Conservation (phyloP, 257 asterid species). For the Lithospermum erythrorhizon region DNA sequence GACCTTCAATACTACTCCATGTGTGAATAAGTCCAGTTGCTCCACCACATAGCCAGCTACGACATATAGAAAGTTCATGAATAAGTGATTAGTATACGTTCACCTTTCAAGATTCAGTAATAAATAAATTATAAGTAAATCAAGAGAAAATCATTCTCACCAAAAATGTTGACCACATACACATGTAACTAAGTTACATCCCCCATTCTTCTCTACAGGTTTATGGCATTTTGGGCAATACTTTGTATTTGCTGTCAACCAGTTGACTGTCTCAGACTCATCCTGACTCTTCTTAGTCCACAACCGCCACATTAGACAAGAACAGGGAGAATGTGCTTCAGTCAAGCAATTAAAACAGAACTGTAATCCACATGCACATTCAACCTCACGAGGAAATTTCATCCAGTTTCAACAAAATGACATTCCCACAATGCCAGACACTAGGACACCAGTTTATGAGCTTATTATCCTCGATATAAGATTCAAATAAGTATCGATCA, state of each 20-base stretch:
- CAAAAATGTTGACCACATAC: constrained; percentile 52
- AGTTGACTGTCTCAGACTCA: constrained; percentile 25
- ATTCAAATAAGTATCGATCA: constrained; percentile 43
- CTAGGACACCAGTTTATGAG: constrained; percentile 62
- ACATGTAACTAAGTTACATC: constrained; percentile 45
- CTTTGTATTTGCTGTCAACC: constrained; percentile 30
- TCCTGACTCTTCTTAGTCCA: constrained; percentile 37
- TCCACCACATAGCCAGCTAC: constrained; percentile 60
- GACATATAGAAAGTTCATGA: neutral
- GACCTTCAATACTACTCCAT: constrained; percentile 17
- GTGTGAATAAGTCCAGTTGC: constrained; percentile 36
- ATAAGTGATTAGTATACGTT: too few species aligned
- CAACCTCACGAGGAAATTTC: constrained; percentile 32
- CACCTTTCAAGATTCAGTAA: neutral
- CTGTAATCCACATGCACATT: constrained; percentile 42
- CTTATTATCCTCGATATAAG: constrained; percentile 53
- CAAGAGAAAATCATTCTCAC: constrained; percentile 18
- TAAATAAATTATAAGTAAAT: neutral
- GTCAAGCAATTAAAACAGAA: constrained; percentile 49
- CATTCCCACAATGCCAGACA: constrained; percentile 53
- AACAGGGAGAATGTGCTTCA: constrained; percentile 55
- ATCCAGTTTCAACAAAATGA: constrained; percentile 33
- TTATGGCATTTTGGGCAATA: constrained; percentile 45
- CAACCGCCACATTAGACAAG: constrained; percentile 47
- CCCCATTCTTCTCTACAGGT: constrained; percentile 47